phyloP scores from a whole-genome alignment of 371 early-diverging fungal species.

The Apophysomyces elegans region DNA sequence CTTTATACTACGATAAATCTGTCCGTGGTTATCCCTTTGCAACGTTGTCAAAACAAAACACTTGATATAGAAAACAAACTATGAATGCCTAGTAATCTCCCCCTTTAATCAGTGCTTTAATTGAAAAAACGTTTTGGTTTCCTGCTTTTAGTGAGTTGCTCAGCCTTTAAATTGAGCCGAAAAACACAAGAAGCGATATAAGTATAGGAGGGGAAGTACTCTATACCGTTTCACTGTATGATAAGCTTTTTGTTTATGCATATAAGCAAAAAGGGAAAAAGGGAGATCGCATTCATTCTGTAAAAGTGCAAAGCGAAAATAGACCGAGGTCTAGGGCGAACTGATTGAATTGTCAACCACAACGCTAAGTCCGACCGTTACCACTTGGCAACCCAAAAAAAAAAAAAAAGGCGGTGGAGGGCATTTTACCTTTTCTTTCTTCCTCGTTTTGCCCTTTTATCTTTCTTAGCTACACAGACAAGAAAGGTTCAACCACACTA shows the following conservation, averaged over 20 bases:
- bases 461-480: background rate
- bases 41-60: background rate
- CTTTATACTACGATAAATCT: too few species aligned
- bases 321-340: background rate
- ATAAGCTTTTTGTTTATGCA: background rate
- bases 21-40: too few species aligned
- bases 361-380: background rate
- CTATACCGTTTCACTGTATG: too few species aligned
- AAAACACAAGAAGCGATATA: background rate
- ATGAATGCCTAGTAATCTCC: too few species aligned
- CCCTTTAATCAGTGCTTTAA: background rate
- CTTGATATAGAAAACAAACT: background rate
- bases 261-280: background rate
- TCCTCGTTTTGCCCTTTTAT: background rate
- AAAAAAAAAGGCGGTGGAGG: background rate
- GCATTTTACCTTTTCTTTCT: background rate
- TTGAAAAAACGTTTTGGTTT: constrained; percentile 7
- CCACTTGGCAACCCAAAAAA: too few species aligned
- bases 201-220: background rate
- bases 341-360: constrained; percentile 1
- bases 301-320: background rate
- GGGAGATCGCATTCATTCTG: background rate
- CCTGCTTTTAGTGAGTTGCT: constrained; percentile 5
- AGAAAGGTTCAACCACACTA: constrained; percentile 4
- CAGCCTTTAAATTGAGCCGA: constrained; percentile 1